Evolutionary conservation across 2,329 filamentous ascomycete genomes (phyloP).

Genomic region (Fusarium scirpi): DNA sequence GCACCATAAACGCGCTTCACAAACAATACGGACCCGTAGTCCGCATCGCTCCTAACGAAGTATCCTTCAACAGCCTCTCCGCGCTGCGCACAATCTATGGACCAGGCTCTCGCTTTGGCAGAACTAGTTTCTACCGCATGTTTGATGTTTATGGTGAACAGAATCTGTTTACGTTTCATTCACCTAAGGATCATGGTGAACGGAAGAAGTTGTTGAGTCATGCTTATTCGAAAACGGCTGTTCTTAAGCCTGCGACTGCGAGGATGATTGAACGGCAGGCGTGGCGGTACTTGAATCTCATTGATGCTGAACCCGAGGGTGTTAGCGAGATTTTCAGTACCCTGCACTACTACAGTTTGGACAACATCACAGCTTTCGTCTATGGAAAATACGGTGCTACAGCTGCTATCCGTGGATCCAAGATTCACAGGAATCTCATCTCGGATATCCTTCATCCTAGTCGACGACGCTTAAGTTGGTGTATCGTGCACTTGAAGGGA

Average conservation of each 20-base stretch:
- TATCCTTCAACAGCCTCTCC: slow-evolving; percentile 56
- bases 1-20: slow-evolving; percentile 58
- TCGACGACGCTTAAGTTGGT: slow-evolving; percentile 35
- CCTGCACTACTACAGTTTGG: slow-evolving; percentile 34
- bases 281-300: slow-evolving; percentile 24
- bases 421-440: slow-evolving; percentile 17
- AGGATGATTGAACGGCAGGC: slow-evolving; percentile 38
- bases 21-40: slow-evolving; percentile 59
- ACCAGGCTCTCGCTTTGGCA: slow-evolving; percentile 62
- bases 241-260: slow-evolving; percentile 44
- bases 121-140: slow-evolving; percentile 66
- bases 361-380: slow-evolving; percentile 33
- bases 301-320: slow-evolving; percentile 12
- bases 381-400: slow-evolving; percentile 35
- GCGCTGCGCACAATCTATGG: slow-evolving; percentile 67
- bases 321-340: slow-evolving; percentile 37
- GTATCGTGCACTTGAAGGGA: slow-evolving; percentile 12
- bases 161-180: slow-evolving; percentile 65
- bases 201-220: slow-evolving; percentile 65
- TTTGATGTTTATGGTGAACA: slow-evolving; percentile 65
- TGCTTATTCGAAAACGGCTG: slow-evolving; percentile 63
- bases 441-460: slow-evolving; percentile 36
- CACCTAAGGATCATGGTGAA: slow-evolving; percentile 57
- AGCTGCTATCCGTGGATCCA: slow-evolving; percentile 25
- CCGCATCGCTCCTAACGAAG: slow-evolving; percentile 60